phyloP scores from a whole-genome alignment of 2,329 filamentous ascomycete genomes.

The Grosmannia serpens region DNA sequence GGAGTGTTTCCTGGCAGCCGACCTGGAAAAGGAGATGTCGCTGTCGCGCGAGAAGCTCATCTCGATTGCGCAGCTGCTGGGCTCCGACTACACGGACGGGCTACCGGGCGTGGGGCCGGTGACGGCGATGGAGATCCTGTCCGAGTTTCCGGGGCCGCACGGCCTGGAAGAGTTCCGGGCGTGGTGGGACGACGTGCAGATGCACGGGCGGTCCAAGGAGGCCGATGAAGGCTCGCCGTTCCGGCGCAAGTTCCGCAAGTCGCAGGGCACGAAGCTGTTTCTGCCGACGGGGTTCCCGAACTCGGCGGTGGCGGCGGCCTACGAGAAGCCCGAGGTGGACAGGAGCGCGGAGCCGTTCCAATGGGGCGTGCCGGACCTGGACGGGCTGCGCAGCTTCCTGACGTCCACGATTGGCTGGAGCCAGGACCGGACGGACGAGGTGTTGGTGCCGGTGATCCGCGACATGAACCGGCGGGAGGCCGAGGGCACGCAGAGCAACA shows the following conservation, averaged over 20 bases:
- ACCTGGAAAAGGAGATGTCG: constrained; percentile 82
- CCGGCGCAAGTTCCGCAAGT: constrained; percentile 73
- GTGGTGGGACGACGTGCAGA: constrained; percentile 79
- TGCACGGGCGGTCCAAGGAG: constrained; percentile 50
- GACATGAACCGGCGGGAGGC: constrained; percentile 85
- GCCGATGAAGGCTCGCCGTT: constrained; percentile 52
- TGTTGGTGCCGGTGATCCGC: constrained; percentile 85
- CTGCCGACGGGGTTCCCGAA: constrained; percentile 72
- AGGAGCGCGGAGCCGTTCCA: constrained; percentile 66
- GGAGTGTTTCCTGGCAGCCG: constrained; percentile 78
- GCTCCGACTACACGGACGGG: constrained; percentile 91
- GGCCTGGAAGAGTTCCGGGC: constrained; percentile 65
- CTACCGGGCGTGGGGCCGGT: constrained; percentile 86
- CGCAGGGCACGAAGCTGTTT: constrained; percentile 75
- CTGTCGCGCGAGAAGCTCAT: constrained; percentile 82
- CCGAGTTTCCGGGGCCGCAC: constrained; percentile 60
- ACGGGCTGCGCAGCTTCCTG: constrained; percentile 70
- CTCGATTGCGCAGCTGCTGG: constrained; percentile 77
- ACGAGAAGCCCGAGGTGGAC: constrained; percentile 80
- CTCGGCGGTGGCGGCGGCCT: constrained; percentile 67
- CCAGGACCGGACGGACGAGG: constrained; percentile 85
- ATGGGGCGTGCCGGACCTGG: constrained; percentile 91
- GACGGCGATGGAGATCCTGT: constrained; percentile 85
- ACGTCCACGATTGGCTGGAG: constrained; percentile 91
- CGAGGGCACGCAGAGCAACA: constrained; percentile 92